Evolutionary conservation across 768 basidiomycete genomes (phyloP), one percentile per base, ranked within the genome.

Genomic region (Exsudoporus frostii): DNA sequence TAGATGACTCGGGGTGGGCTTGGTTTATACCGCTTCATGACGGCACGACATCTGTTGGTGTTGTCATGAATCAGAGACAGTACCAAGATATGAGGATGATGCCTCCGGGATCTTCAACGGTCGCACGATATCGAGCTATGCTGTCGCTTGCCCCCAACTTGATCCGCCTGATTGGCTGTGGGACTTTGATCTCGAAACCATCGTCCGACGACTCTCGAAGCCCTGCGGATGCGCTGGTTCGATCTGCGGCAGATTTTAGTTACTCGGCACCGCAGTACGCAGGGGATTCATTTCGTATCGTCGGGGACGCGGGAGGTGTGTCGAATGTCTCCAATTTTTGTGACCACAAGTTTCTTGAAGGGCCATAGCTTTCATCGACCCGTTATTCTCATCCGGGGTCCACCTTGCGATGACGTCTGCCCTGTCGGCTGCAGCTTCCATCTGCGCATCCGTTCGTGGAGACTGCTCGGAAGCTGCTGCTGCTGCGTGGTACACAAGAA

Each of bases 1-100:
- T 53, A 85, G 85, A 86, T 55, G 81, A 84, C 66, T 79, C 83
- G 17, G 85, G 85, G 6, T 86, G 85, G 85, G 81, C 82, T 29
- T 86, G 85, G 85, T 83, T 81, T 40, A 86, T 86, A 43, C 84
- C 84, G 43, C 71, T 86, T n/a, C 83, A 84, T 58, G 74, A 84
- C 53, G 82, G 79, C 15, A 78, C 79, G 10, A 83, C 81, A 0
- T 86, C 84, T 2, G 66, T 86, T 7, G 85, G 85, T 17, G 65
- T 86, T 22, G 83, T 86, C 7, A 79, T 84, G 73, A 78, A 84
- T 56, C 77, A 85, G 54, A 75, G 75, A 43, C 51, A 65, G 10
- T 80, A 79, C 62, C 73, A 76, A 47, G 67, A 71, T 47, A 77
- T 71, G 49, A 72, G 74, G 44, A 64, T 29, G 47, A 53, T 5